Evolutionary conservation across 495 filamentous ascomycete genomes (phyloP).

Genomic region (Endocarpon pusillum): DNA sequence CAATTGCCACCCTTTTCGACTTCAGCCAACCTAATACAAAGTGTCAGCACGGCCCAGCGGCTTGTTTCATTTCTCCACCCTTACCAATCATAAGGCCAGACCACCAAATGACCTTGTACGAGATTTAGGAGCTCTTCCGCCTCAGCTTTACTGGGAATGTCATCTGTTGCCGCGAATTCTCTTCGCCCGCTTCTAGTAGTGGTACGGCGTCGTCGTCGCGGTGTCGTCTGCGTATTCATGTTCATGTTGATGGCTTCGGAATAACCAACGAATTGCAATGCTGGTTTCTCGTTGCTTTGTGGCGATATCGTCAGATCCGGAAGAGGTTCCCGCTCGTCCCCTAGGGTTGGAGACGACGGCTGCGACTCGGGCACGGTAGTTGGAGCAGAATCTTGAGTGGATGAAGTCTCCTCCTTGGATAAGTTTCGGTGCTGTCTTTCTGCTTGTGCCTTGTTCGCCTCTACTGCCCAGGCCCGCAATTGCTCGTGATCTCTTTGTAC

Average conservation of each 20-base stretch:
- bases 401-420: constrained; percentile 1
- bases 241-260: constrained; percentile 33
- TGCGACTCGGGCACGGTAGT: constrained; percentile 1
- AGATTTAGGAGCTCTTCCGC: constrained; percentile 67
- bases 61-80: background rate
- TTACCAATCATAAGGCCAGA: constrained; percentile 91
- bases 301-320: background rate
- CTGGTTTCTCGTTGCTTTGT: constrained; percentile 14
- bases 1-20: constrained; percentile 91
- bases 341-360: background rate
- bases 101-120: constrained; percentile 75
- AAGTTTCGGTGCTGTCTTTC: constrained; percentile 10
- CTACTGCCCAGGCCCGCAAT: constrained; percentile 24
- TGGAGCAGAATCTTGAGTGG: background rate
- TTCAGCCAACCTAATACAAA: constrained; percentile 41
- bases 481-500: constrained; percentile 8
- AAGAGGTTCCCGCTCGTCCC: background rate
- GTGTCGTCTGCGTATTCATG: constrained; percentile 15
- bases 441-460: constrained; percentile 11
- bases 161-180: constrained; percentile 53
- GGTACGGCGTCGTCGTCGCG: constrained; percentile 46
- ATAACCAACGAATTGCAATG: constrained; percentile 26
- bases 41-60: constrained; percentile 1
- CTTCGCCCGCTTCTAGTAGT: constrained; percentile 61
- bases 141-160: constrained; percentile 51